Conservation (phyloP, 345 rosid genomes). For the Zanthoxylum bungeanum region DNA sequence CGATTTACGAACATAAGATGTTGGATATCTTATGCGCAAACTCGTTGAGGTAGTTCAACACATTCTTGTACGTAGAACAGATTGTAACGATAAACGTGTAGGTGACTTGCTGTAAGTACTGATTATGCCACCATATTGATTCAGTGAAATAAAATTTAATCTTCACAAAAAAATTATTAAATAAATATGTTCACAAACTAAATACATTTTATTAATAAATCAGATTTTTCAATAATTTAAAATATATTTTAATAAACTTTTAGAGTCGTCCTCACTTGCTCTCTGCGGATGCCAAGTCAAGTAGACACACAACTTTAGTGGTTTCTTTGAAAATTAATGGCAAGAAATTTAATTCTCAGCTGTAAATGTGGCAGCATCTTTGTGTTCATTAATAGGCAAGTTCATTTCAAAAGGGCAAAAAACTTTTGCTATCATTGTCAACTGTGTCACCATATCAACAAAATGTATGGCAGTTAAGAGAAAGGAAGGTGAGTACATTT, state of each 20-base stretch:
- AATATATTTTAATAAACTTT: too few relatives aligned
- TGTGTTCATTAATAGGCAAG: neutral
- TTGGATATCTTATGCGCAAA: too few relatives aligned
- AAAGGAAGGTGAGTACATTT: neutral
- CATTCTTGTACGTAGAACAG: too few relatives aligned
- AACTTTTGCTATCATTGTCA: neutral
- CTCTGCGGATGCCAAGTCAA: too few relatives aligned
- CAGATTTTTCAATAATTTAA: too few relatives aligned
- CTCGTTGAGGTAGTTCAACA: too few relatives aligned
- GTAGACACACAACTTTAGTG: neutral
- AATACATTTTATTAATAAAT: too few relatives aligned
- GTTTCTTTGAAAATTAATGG: neutral
- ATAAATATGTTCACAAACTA: too few relatives aligned
- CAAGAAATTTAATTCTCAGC: neutral
- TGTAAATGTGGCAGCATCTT: neutral
- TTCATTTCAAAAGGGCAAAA: neutral
- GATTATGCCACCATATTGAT: neutral
- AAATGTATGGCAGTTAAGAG: neutral
- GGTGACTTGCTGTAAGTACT: neutral
- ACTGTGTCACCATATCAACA: neutral
- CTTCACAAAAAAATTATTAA: too few relatives aligned
- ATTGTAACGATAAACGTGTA: neutral
- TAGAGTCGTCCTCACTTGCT: too few relatives aligned
- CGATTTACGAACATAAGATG: too few relatives aligned
- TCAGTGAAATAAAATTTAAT: too few relatives aligned